A percentile compares a stretch with the other conserved stretches of the same genome.
phyloP scores from a whole-genome alignment of 1,139 yeast species.

The Yamadazyma sp. region DNA sequence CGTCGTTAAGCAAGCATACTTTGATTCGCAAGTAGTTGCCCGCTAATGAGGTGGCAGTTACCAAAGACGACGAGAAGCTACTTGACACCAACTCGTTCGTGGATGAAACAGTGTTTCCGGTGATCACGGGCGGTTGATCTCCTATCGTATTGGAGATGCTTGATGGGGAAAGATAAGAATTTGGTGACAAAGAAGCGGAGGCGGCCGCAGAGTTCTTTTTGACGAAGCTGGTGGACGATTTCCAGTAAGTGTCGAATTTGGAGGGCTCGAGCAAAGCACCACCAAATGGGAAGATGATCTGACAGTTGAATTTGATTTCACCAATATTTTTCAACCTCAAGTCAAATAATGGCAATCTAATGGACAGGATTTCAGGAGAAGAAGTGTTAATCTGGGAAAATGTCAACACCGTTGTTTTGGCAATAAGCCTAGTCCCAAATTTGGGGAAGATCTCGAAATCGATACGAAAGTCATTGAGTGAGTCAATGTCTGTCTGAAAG shows the following conservation, averaged over 20 bases:
- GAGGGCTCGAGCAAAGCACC: slow-evolving; percentile 87
- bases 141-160: slow-evolving; percentile 15
- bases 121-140: slow-evolving; percentile 6
- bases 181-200: slow-evolving; percentile 35
- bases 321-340: slow-evolving; percentile 82
- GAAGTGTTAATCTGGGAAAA: slow-evolving; percentile 49
- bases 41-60: slow-evolving; percentile 86
- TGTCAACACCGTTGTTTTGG: slow-evolving; percentile 78
- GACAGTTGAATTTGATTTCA: slow-evolving; percentile 72
- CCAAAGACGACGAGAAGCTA: slow-evolving; percentile 59
- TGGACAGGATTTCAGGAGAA: slow-evolving; percentile 47
- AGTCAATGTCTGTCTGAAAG: slow-evolving; percentile 81
- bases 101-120: slow-evolving; percentile 17
- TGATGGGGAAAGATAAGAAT: slow-evolving; percentile 20
- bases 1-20: slow-evolving; percentile 76
- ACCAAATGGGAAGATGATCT: slow-evolving; percentile 84
- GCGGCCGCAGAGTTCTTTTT: slow-evolving; percentile 26
- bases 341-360: slow-evolving; percentile 78
- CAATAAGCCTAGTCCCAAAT: slow-evolving; percentile 88
- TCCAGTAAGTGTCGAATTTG: slow-evolving; percentile 96
- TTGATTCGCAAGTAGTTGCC: slow-evolving; percentile 76
- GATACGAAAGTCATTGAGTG: slow-evolving; percentile 62
- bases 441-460: slow-evolving; percentile 94
- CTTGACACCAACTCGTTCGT: slow-evolving; percentile 21
- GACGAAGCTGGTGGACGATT: slow-evolving; percentile 61